Percentiles rank a stretch among this genome's conserved stretches.
These are phyloP conservation scores for Rhinocladiella similis DNA, from an alignment of 2,329 filamentous ascomycete species.

Conservation along the genomic window DNA sequence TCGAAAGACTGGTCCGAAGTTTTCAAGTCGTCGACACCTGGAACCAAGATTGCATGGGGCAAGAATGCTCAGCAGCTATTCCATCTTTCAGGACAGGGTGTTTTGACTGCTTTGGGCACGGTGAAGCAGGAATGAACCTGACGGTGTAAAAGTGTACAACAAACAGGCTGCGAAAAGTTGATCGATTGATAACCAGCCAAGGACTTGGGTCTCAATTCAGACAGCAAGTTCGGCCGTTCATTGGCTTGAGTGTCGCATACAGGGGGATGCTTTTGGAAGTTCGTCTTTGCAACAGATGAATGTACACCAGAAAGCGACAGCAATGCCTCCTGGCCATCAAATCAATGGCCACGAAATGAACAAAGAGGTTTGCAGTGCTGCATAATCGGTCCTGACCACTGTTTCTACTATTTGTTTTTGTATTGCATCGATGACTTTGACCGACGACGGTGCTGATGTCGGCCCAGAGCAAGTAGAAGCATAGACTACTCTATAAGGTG, in stretches of 20 bases:
- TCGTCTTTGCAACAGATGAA: no score
- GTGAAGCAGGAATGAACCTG: conserved; percentile 1
- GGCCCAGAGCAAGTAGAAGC: no score
- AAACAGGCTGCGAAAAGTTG: conserved; percentile 1
- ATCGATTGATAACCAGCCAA: conserved; percentile 14
- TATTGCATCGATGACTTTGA: no score
- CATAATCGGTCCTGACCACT: no score
- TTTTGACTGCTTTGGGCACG: conserved; percentile 53
- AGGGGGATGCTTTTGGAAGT: background rate
- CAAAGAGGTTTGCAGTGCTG: no score
- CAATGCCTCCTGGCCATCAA: no score
- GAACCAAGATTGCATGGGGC: conserved; percentile 76
- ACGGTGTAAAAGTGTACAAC: conserved; percentile 3
- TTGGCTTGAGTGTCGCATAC: background rate
- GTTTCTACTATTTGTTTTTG: no score
- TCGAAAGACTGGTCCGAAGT: conserved; percentile 88
- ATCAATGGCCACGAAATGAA: no score
- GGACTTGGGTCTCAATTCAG: background rate
- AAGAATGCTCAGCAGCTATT: conserved; percentile 71
- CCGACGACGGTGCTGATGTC: no score
- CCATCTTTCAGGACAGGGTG: conserved; percentile 71
- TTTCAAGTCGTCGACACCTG: conserved; percentile 71
- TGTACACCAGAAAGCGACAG: no score
- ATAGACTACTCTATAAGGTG: no score
- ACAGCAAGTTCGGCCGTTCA: background rate